phyloP scores from a whole-genome alignment of 2,329 filamentous ascomycete species.

The Ascocoryne sarcoides region DNA sequence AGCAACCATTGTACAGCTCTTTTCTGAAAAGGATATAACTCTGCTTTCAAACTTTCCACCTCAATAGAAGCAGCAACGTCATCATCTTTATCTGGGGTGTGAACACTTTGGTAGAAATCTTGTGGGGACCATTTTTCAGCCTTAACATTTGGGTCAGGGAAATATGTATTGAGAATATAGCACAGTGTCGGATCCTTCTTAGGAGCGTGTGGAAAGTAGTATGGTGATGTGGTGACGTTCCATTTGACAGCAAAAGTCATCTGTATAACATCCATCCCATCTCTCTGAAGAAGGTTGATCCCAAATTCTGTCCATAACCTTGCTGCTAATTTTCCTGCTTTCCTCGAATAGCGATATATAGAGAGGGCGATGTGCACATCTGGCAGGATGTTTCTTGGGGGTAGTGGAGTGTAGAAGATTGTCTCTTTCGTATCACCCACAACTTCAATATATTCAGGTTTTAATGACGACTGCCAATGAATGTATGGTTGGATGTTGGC shows the following conservation, averaged over 20 bases:
- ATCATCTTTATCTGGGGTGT: constrained; percentile 45
- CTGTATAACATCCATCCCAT: constrained; percentile 16
- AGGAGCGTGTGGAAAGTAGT: constrained; percentile 9
- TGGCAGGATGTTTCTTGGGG: constrained; percentile 8
- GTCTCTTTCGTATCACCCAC: constrained; percentile 11
- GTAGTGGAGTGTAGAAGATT: constrained; percentile 15
- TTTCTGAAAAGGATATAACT: constrained; percentile 64
- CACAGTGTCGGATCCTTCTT: constrained; percentile 13
- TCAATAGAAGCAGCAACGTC: constrained; percentile 31
- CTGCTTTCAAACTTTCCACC: constrained; percentile 38
- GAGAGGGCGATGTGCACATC: constrained; percentile 20
- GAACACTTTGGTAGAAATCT: constrained; percentile 63
- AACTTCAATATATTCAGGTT: constrained; percentile 17
- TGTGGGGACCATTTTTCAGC: constrained; percentile 35
- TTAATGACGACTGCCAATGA: constrained; percentile 8
- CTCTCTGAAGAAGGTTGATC: constrained; percentile 14
- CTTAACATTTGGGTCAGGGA: constrained; percentile 18
- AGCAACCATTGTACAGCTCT: constrained; percentile 64
- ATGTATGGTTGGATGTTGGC: constrained; percentile 13
- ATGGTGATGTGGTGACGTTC: constrained; percentile 23
- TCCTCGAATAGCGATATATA: constrained; percentile 17
- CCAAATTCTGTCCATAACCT: constrained; percentile 24
- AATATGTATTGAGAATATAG: constrained; percentile 24
- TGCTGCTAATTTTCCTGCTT: constrained; percentile 18
- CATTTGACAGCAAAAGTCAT: constrained; percentile 25